Evolutionary conservation across 768 basidiomycete species (phyloP), one percentile per base, ranked within the genome.

Genomic region (Neoboletus brunneissimus): DNA sequence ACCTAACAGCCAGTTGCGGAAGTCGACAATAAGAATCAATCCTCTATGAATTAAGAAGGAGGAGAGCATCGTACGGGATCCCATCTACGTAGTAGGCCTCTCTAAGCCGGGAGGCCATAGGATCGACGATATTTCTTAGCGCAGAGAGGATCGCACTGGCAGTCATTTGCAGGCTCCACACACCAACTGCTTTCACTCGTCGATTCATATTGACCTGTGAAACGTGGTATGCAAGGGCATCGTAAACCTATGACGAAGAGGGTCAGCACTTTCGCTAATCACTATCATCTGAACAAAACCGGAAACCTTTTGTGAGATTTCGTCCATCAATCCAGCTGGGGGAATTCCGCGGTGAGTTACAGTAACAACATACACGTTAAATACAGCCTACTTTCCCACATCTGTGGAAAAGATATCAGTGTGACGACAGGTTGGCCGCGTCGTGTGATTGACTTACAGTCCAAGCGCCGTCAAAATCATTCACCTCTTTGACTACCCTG

Each of bases 101-200:
- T 54, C 66, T 60, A 0, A 72, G 22, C 44, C 66, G 67, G n/a
- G 59, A 58, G 20, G 72, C 57, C 67, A 72, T 64, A 34, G 91
- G 94, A 71, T 95, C 89, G 49, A 92, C 82, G 22, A 88, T 79
- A 43, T 80, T 87, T 53, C 89, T 78, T 43, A 98, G 75, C 7
- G 93, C 86, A 46, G 85, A 81, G 57, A 98, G 76, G 47, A 95
- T 82, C n/a, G 89, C 88, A 53, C 85, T 87, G 2, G 93, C 92
- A 1, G 95, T 95, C 82, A 90, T 87, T 72, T 97, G 94, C 23
- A 98, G 78, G 66, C 90, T 94, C 97, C 97, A 99, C 9, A 93
- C 75, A 57, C 92, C 88, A 60, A 99, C 94, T 4, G 87, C 90
- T 73, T 87, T 90, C 68, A 97, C 84, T 15, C 95, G 86, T 53